Evolutionary conservation across 306 rosid species (phyloP), one percentile per base, ranked within the genome.

Genomic region (Biancaea sappan): DNA sequence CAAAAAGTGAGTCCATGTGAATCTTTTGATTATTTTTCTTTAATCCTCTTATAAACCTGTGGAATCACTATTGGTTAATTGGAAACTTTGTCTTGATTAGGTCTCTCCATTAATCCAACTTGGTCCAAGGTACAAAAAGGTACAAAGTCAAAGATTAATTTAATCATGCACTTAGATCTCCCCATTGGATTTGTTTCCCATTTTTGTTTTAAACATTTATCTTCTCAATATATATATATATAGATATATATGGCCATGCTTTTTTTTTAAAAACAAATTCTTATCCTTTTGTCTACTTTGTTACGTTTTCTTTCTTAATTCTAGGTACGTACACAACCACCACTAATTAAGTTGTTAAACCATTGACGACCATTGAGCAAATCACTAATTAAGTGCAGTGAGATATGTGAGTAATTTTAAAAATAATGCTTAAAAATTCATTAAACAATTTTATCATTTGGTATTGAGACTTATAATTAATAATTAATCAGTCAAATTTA

Each of bases 71-170:
- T 64, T 84, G 83, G 79, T 65, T 70, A 38, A 7, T 16, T 40
- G 57, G 31, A 77, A 53, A 56, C 29, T 18, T 24, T 63, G 46
- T 69, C 76, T 25, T 68, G 37, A 71, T 61, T 75, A 16, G 58
- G 80, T 82, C 76, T 63, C 73, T 69, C 70, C n/a, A n/a, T n/a
- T n/a, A n/a, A n/a, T 63, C 83, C 73, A 82, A 74, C 59, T 52
- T 69, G 22, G 62, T 66, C 24, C 26, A 79, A 28, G 62, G 64
- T 71, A 40, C 44, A 34, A 12, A 59, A 38, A 2, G 21, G 18
- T 66, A 21, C n/a, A 16, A 43, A 84, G 96, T 86, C 88, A 86
- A 82, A 85, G 80, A 37, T 74, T 84, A 80, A 51, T 75, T 63
- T 78, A 85, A 84, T 83, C 69, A 14, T 63, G 28, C 22, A 64